Percentiles rank a stretch among this genome's conserved stretches.
phyloP scores from a whole-genome alignment of 768 basidiomycete genomes.

The Coprinopsis strossmayeri region DNA sequence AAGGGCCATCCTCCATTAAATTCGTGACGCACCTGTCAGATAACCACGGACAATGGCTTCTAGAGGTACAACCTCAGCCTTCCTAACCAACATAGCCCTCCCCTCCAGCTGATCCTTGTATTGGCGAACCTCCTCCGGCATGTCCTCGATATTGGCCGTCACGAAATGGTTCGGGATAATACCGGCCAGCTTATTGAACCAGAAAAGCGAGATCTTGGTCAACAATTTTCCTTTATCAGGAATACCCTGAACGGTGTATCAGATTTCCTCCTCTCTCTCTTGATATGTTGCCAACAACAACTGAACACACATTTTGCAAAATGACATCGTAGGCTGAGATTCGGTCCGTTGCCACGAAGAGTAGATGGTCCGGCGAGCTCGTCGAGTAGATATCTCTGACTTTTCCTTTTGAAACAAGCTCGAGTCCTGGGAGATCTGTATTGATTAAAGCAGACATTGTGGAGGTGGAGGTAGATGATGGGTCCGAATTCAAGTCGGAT shows the following conservation, averaged over 20 bases:
- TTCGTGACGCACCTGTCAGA: slow-evolving; percentile 62
- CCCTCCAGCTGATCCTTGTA: slow-evolving; percentile 77
- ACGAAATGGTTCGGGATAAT: slow-evolving; percentile 90
- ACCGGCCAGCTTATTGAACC: slow-evolving; percentile 78
- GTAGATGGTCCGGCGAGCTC: slow-evolving; percentile 61
- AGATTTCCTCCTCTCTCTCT: too few relatives aligned
- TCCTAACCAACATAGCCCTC: slow-evolving; percentile 85
- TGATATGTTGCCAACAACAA: background rate
- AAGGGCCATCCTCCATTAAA: too few relatives aligned
- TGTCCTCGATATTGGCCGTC: slow-evolving; percentile 66
- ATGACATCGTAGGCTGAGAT: slow-evolving; percentile 98
- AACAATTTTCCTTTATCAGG: slow-evolving; percentile 89
- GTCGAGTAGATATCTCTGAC: slow-evolving; percentile 91
- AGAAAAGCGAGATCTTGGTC: slow-evolving; percentile 88
- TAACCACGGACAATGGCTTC: slow-evolving; percentile 98
- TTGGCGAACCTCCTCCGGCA: slow-evolving; percentile 73
- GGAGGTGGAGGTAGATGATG: background rate
- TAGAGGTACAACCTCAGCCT: slow-evolving; percentile 82
- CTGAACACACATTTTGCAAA: slow-evolving; percentile 72
- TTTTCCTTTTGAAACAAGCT: slow-evolving; percentile 83
- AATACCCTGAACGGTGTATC: slow-evolving; percentile 69
- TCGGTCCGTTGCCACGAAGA: slow-evolving; percentile 93
- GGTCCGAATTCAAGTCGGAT: background rate
- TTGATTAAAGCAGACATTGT: slow-evolving; percentile 36
- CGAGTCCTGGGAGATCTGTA: slow-evolving; percentile 55